Evolutionary conservation across 108 stramenopile genomes (phyloP).

Genomic region (Conticribra guillardii): DNA sequence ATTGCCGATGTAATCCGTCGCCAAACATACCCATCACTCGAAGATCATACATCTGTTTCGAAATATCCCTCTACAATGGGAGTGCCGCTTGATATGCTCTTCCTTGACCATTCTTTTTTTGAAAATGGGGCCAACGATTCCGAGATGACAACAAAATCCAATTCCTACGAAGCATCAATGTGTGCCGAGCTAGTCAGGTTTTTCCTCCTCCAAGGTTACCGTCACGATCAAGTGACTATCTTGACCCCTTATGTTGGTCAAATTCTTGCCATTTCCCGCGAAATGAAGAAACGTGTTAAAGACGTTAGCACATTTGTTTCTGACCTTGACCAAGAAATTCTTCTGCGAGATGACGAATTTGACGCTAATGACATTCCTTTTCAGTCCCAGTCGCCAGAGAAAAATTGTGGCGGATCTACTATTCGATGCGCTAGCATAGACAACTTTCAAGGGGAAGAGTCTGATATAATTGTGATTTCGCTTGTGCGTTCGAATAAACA

Average conservation of each 20-base stretch:
- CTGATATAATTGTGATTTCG: constrained; percentile 81
- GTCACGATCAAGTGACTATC: constrained; percentile 37
- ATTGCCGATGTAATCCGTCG: constrained; percentile 48
- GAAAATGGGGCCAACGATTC: constrained; percentile 41
- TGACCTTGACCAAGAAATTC: constrained; percentile 39
- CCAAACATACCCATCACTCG: constrained; percentile 53
- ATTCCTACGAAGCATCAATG: constrained; percentile 40
- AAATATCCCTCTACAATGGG: constrained; percentile 42
- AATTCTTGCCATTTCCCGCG: constrained; percentile 32
- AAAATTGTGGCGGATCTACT: not conserved
- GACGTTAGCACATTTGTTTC: constrained; percentile 44
- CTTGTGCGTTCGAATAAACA: constrained; percentile 73
- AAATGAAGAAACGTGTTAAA: constrained; percentile 20
- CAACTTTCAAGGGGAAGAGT: constrained; percentile 93
- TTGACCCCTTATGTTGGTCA: constrained; percentile 64
- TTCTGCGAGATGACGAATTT: constrained; percentile 28
- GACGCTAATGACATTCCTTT: constrained; percentile 14
- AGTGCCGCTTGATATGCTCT: constrained; percentile 37
- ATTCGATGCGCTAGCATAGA: constrained; percentile 69
- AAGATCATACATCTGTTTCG: constrained; percentile 48
- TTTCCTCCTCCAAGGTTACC: constrained; percentile 59
- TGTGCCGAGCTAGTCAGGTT: constrained; percentile 55
- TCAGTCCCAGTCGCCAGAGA: too few species aligned
- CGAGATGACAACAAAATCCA: constrained; percentile 43
- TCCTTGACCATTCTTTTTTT: constrained; percentile 45